phyloP scores from a whole-genome alignment of 2,329 filamentous ascomycete genomes.

The Phaeoacremonium minimum region DNA sequence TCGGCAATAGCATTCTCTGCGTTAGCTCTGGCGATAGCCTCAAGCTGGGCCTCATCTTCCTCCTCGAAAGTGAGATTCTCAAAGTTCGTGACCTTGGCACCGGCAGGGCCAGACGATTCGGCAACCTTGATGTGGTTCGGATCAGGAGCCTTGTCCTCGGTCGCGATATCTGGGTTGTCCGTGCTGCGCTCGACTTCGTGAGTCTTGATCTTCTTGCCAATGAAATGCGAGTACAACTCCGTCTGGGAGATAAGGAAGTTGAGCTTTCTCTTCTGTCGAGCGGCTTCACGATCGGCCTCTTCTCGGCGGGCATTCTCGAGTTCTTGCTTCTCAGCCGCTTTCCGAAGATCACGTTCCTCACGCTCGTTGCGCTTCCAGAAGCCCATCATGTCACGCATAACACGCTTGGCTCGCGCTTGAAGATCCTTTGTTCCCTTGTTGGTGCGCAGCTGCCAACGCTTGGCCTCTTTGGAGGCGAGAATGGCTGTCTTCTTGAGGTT shows the following conservation, averaged over 20 bases:
- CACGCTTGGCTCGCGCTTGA: constrained; percentile 92
- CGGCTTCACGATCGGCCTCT: constrained; percentile 95
- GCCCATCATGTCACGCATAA: constrained; percentile 98
- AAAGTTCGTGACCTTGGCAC: constrained; percentile 81
- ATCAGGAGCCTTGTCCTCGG: constrained; percentile 36
- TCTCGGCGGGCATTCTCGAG: constrained; percentile 95
- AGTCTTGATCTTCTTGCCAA: constrained; percentile 98
- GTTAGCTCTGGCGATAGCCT: constrained; percentile 85
- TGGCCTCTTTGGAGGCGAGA: constrained; percentile 92
- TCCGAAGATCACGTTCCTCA: constrained; percentile 90
- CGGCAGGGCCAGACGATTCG: constrained; percentile 49
- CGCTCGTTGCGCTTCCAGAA: constrained; percentile 99
- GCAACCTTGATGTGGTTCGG: constrained; percentile 37
- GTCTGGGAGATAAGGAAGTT: constrained; percentile 99
- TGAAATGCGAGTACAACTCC: constrained; percentile 98
- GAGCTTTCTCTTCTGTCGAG: constrained; percentile 95
- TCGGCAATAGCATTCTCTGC: constrained; percentile 94
- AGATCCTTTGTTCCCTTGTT: constrained; percentile 99
- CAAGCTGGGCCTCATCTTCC: constrained; percentile 80
- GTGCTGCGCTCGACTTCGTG: constrained; percentile 89
- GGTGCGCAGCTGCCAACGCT: constrained; percentile 93
- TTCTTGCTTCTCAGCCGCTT: constrained; percentile 92
- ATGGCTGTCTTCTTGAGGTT: constrained; percentile 98
- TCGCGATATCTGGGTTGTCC: constrained; percentile 69
- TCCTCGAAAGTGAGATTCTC: constrained; percentile 94